phyloP scores from a whole-genome alignment of 805 yeast genomes.

The Cyberlindnera subsufficiens region DNA sequence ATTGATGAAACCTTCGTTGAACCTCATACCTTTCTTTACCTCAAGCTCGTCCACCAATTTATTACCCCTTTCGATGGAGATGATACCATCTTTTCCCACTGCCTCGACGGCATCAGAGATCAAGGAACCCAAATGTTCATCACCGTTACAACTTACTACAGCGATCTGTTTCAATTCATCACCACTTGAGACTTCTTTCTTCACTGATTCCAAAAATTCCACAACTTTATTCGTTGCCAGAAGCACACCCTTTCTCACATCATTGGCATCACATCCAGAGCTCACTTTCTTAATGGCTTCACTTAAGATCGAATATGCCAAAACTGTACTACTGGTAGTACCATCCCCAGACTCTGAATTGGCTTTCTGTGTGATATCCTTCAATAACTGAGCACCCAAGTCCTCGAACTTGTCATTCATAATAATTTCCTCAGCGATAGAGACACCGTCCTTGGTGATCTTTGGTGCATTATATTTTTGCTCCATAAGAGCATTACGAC shows the following conservation, averaged over 20 bases:
- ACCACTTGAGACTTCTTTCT: conserved; percentile 88
- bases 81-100: conserved; percentile 98
- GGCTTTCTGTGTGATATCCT: conserved; percentile 96
- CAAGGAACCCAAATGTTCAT: conserved; percentile 81
- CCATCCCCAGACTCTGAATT: conserved; percentile 99
- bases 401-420: conserved; percentile 90
- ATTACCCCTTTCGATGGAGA: conserved; percentile 96
- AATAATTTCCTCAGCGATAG: conserved; percentile 84
- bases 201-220: conserved; percentile 73
- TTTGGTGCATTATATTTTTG: conserved; percentile 96
- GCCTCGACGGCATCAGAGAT: conserved; percentile 96
- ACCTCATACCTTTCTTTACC: conserved; percentile 97
- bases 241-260: conserved; percentile 93
- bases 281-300: conserved; percentile 96
- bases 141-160: conserved; percentile 96
- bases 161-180: conserved; percentile 98
- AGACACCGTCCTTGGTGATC: conserved; percentile 98
- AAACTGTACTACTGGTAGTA: conserved; percentile 94
- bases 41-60: conserved; percentile 94
- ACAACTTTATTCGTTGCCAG: conserved; percentile 94
- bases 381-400: conserved; percentile 91
- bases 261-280: conserved; percentile 99
- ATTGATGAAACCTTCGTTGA: conserved; percentile 94
- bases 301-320: conserved; percentile 92
- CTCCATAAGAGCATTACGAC: conserved; percentile 94